Percentiles rank a stretch among this genome's conserved stretches.
phyloP scores from a whole-genome alignment of 768 basidiomycete genomes.

The Leucosporidium yakuticum region DNA sequence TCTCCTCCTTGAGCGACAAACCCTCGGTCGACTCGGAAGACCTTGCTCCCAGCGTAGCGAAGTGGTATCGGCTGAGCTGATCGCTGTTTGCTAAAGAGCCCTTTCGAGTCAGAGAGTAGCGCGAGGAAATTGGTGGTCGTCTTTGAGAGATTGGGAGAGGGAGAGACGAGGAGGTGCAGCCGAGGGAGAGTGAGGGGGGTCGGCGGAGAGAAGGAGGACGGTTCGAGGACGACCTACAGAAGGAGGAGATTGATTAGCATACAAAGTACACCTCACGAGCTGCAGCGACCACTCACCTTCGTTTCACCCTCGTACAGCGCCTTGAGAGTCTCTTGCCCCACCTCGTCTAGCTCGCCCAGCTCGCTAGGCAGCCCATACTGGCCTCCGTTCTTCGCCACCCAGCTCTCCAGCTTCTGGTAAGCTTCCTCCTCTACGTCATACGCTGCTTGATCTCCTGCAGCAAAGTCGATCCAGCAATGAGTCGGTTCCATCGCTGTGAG shows the following conservation, averaged over 20 bases:
- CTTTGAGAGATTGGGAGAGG: conserved; percentile 48
- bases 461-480: conserved; percentile 46
- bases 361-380: conserved; percentile 48
- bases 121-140: conserved; percentile 52
- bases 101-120: conserved; percentile 49
- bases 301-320: conserved; percentile 28
- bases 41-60: conserved; percentile 48
- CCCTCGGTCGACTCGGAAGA: conserved; percentile 51
- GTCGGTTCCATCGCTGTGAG: not conserved
- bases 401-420: conserved; percentile 43
- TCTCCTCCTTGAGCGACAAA: conserved; percentile 57
- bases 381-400: conserved; percentile 45
- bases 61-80: conserved; percentile 48
- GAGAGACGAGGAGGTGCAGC: conserved; percentile 41
- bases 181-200: conserved; percentile 47
- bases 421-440: conserved; percentile 39
- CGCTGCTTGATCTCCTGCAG: conserved; percentile 45
- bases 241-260: too few species aligned
- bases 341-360: conserved; percentile 47
- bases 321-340: conserved; percentile 48
- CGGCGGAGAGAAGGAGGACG: conserved; percentile 46
- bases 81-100: conserved; percentile 48
- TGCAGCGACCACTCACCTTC: conserved; percentile 12
- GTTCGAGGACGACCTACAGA: conserved; percentile 39
- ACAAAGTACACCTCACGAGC: conserved; percentile 20